Evolutionary conservation across 345 rosid genomes (phyloP).

Genomic region (Citrus mangshanensis): DNA sequence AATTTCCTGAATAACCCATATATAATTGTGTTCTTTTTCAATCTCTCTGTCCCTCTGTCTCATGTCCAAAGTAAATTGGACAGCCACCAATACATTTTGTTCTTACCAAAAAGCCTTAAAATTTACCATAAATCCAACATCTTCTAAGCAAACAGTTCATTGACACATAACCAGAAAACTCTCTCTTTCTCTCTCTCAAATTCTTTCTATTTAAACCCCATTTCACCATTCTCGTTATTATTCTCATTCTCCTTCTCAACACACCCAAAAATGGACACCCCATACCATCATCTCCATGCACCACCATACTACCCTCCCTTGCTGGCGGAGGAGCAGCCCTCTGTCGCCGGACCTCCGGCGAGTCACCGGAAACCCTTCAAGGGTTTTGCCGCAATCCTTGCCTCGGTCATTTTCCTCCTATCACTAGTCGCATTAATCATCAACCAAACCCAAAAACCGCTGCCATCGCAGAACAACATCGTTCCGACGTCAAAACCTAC

Average conservation of each 20-base stretch:
- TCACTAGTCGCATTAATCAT: slow-evolving; percentile 40
- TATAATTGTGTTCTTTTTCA: too few relatives aligned
- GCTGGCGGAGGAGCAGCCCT: slow-evolving; percentile 27
- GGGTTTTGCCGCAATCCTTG: slow-evolving; percentile 20
- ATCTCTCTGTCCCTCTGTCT: too few relatives aligned
- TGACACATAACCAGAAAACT: not conserved
- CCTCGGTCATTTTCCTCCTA: slow-evolving; percentile 37
- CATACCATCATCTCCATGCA: slow-evolving; percentile 2
- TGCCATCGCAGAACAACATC: not conserved
- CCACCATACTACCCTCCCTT: slow-evolving; percentile 33
- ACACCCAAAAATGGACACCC: slow-evolving; percentile 21
- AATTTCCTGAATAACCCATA: not conserved
- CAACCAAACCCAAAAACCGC: slow-evolving; percentile 33
- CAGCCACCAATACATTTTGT: slow-evolving; percentile 6
- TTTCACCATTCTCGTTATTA: not conserved
- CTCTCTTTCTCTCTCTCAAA: not conserved
- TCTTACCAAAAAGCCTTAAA: not conserved
- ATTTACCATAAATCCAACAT: not conserved
- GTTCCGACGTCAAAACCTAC: not conserved
- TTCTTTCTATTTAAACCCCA: slow-evolving; percentile 3
- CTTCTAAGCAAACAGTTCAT: not conserved
- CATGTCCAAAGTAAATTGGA: slow-evolving; percentile 12
- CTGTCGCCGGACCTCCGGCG: not conserved
- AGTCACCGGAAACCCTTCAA: slow-evolving; percentile 31
- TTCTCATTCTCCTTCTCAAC: not conserved